Evolutionary conservation across 768 basidiomycete species (phyloP), one percentile per base, ranked within the genome.

Genomic region (Lentinus brumalis): DNA sequence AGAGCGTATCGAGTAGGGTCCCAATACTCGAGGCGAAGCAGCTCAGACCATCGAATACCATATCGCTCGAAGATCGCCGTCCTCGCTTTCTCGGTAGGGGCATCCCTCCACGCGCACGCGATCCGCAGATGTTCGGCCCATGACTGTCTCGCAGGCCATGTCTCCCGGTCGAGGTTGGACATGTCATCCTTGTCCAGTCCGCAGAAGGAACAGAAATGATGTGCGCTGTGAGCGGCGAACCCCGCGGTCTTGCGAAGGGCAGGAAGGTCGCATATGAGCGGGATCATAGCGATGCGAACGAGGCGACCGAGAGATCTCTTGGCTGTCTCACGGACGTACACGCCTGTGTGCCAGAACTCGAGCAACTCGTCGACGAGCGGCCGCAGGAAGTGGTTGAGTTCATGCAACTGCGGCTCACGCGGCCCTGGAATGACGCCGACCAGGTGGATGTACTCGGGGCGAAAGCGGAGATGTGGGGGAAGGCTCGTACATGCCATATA

Each of bases 121-220:
- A 4, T 11, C 50, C 44, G 5, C 45, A 46, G n/a, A 14, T 35
- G 29, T 2, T 39, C 32, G 4, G 4, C 14, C 54, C 60, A 41
- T 14, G 59, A 5, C 32, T 45, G 3, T 53, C 53, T 0, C 9
- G 3, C 5, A 3, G 26, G 47, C 54, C 50, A 2, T 5, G 10
- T 56, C 14, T 30, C 5, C 7, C 32, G 47, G 30, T 50, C 46
- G 3, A 42, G 2, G 18, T 53, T 30, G 2, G 15, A 16, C 41
- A 42, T 56, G 3, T 56, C 46, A 4, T 2, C 5, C 5, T 18
- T 26, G 9, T 4, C 3, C 1, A 42, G 21, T 2, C n/a, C 64
- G 4, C 77, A 78, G 2, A 73, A 58, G 4, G 68, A 63, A 50
- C 77, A 79, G 55, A 69, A 77, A 5, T 68, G 64, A 18, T 73